These are phyloP conservation scores for Moesziomyces sp. DNA, from an alignment of 1,284 basidiomycete species.

Conservation along the genomic window DNA sequence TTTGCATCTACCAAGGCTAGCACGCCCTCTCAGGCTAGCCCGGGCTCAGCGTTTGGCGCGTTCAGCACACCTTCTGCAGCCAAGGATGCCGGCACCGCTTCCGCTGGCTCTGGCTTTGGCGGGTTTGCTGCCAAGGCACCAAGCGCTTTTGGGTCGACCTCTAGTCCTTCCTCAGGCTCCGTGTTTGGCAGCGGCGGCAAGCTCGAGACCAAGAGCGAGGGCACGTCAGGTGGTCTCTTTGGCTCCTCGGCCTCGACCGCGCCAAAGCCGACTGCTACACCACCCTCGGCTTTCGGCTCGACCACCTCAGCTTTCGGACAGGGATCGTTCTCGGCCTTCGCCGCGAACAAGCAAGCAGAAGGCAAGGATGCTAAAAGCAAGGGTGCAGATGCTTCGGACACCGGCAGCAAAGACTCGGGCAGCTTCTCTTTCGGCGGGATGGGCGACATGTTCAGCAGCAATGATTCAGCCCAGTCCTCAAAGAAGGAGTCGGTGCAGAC, in stretches of 20 bases:
- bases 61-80: constrained; percentile 3
- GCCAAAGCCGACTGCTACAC: constrained; percentile 4
- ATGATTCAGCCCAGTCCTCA: constrained; percentile 15
- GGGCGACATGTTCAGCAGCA: constrained; percentile 26
- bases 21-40: constrained; percentile 14
- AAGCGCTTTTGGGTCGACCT: constrained; percentile 22
- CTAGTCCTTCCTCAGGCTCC: constrained; percentile 16
- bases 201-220: constrained; percentile 16
- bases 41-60: constrained; percentile 23
- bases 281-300: constrained; percentile 23
- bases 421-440: constrained; percentile 52
- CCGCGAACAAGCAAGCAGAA: constrained; percentile 38
- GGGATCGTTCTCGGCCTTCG: constrained; percentile 32
- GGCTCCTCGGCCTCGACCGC: constrained; percentile 7
- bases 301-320: constrained; percentile 27
- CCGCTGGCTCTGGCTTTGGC: constrained; percentile 28
- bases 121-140: constrained; percentile 37
- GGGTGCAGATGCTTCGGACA: constrained; percentile 1
- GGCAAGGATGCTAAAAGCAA: constrained; percentile 23
- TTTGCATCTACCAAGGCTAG: constrained; percentile 22
- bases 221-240: constrained; percentile 16
- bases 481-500: constrained; percentile 5
- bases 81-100: constrained; percentile 3
- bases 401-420: constrained; percentile 13
- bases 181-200: constrained; percentile 42